Base-by-base conservation (phyloP, 768 basidiomycete genomes). In the Podaxis sp. region DNA sequence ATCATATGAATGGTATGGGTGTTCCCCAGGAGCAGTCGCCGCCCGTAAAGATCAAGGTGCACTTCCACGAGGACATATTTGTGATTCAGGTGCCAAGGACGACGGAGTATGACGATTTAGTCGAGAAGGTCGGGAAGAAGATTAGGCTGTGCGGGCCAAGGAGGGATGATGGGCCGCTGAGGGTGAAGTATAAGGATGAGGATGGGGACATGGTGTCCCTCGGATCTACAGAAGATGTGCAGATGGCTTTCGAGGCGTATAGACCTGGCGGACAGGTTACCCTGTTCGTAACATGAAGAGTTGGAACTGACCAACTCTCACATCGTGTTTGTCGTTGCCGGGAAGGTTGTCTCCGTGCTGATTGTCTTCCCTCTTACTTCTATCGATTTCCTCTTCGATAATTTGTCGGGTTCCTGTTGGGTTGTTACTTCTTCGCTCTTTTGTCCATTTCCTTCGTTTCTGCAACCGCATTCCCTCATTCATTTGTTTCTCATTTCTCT, bases 31-130 rank as follows among this genome's bases (percentile, higher is more conserved):
- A 60, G 9, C 27, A 54, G 27, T 54, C 60, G 33, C 70, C 79
- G 4, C 83, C 88, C 11, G 88, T 98, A 47, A 93, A 95, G 72
- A 88, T 98, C 71, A 96, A 96, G 76, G 94, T 98, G 57, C 91
- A 93, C 73, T 98, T 91, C 78, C 88, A 93, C 69, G 92, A 96
- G 68, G 95, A 97, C 72, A 91, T 97, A 51, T 98, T 98, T 71
- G 90, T 96, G 65, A 92, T 98, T 62, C 91, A 94, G 74, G 93
- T 96, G 25, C 84, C 91, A 47, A 83, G 89, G 64, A 75, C 80
- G 64, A 93, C 92, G 37, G 87, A 91, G 72, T 96, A 89, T 74
- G 80, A 78, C 57, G 91, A 94, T 49, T 80, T 98, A 57, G 90
- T 96, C 57, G 91, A 94, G 73, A 90, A 89, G 72, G 93, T 98